Evolutionary conservation across 768 basidiomycete genomes (phyloP), one percentile per base, ranked within the genome.

Genomic region (Sarcodon aspratus): DNA sequence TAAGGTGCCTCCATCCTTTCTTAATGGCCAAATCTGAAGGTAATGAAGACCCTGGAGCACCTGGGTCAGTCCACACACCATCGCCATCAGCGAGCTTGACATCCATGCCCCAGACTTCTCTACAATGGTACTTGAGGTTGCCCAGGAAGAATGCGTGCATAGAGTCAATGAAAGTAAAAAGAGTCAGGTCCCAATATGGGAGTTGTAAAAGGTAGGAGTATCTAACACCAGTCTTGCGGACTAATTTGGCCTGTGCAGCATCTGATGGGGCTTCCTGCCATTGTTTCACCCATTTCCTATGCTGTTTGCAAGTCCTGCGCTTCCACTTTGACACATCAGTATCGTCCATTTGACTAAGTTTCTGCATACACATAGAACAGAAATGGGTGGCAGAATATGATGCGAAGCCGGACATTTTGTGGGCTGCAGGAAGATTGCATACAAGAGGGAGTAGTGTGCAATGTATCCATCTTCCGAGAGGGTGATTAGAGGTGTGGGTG

Each of bases 101-200:
- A 45, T 64, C 56, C 18, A 63, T 58, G 4, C 50, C 47, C 45
- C 57, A 60, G 1, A 66, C 37, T 1, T 52, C 45, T 5, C 59
- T 56, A 40, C 59, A 63, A 46, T 72, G 69, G 17, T 63, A 57
- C 17, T 60, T 53, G 4, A 68, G 48, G 1, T 62, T 42, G 6
- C 67, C 65, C 1, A 71, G 60, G 36, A 65, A 61, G 0, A 72
- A 55, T 13, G 59, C 63, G 51, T 74, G 72, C 70, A 72, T 72
- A 1, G 65, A 48, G 46, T 74, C 69, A 9, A 71, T 53, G 0
- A 68, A 54, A 5, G 62, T 44, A 43, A 54, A 65, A 4, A 48
- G 45, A 2, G 58, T 55, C 0, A 63, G 62, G 50, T 71, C 61
- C 63, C 69, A 72, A 50, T 74, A 74, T 0, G 63, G 62, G 2